phyloP scores from a whole-genome alignment of 495 filamentous ascomycete species.

The Daldinia decipiens region DNA sequence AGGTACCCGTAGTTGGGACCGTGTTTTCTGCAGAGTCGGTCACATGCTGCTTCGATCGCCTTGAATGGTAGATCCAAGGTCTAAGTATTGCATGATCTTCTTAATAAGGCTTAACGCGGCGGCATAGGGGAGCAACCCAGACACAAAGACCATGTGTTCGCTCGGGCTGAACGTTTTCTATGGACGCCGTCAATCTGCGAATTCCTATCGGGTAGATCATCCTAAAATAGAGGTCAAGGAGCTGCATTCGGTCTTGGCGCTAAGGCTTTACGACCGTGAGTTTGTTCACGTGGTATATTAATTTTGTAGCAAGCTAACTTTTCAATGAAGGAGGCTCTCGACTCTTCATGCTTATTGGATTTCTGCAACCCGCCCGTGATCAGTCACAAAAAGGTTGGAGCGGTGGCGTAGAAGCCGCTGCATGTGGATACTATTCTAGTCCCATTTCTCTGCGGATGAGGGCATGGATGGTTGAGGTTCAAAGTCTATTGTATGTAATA shows the following conservation, averaged over 20 bases:
- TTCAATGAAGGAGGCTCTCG: conserved; percentile 35
- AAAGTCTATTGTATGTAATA: conserved; percentile 7
- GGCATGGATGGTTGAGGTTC: neutral
- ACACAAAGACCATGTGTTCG: conserved; percentile 23
- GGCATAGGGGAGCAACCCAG: conserved; percentile 24
- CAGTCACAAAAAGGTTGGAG: conserved; percentile 25
- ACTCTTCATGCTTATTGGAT: conserved; percentile 28
- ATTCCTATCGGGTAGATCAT: conserved; percentile 26
- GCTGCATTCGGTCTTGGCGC: conserved; percentile 36
- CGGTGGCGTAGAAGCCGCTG: conserved; percentile 36
- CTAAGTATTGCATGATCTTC: conserved; percentile 36
- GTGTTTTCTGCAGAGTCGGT: conserved; percentile 34
- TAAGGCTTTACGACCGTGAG: conserved; percentile 19
- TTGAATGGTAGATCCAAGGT: conserved; percentile 28
- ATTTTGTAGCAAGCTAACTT: conserved; percentile 32
- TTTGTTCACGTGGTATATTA: conserved; percentile 41
- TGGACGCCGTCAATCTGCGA: conserved; percentile 11
- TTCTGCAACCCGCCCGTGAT: conserved; percentile 26
- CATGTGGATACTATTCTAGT: conserved; percentile 23
- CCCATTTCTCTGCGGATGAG: conserved; percentile 5
- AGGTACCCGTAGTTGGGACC: conserved; percentile 27
- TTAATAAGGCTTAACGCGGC: conserved; percentile 38
- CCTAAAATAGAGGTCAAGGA: conserved; percentile 26
- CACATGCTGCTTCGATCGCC: conserved; percentile 39
- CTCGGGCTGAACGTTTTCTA: conserved; percentile 25